Percentiles rank a stretch among this genome's conserved stretches.
Conservation (phyloP, 1,139 yeast species). For the Yamadazyma spencermartinsiae region DNA sequence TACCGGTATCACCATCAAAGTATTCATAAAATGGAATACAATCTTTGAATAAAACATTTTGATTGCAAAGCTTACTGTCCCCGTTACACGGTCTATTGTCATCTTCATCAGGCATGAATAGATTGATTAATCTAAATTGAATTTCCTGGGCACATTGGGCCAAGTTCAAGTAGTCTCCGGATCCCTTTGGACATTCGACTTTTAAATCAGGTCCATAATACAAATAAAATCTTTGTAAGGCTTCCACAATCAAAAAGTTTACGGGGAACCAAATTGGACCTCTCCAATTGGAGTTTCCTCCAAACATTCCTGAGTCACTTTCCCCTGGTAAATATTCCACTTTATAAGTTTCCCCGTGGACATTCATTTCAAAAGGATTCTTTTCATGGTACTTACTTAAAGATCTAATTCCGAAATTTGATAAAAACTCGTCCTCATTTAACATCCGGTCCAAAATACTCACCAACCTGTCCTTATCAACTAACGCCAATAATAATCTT, state of each 20-base stretch:
- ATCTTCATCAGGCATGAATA: slow-evolving; percentile 71
- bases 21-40: slow-evolving; percentile 83
- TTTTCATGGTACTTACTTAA: slow-evolving; percentile 85
- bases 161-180: slow-evolving; percentile 76
- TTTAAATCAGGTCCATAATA: slow-evolving; percentile 87
- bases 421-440: slow-evolving; percentile 85
- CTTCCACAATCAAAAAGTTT: slow-evolving; percentile 82
- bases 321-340: slow-evolving; percentile 91
- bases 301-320: slow-evolving; percentile 92
- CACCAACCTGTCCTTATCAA: slow-evolving; percentile 74
- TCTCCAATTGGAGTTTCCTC: slow-evolving; percentile 97
- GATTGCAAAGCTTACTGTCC: slow-evolving; percentile 58
- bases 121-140: slow-evolving; percentile 80
- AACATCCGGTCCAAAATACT: slow-evolving; percentile 81
- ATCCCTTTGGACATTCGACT: slow-evolving; percentile 89
- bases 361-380: slow-evolving; percentile 85
- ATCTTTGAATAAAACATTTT: slow-evolving; percentile 75
- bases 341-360: slow-evolving; percentile 70
- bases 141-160: slow-evolving; percentile 93
- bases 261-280: slow-evolving; percentile 99
- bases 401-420: slow-evolving; percentile 87
- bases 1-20: slow-evolving; percentile 93
- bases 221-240: slow-evolving; percentile 83
- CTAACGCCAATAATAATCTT: slow-evolving; percentile 77
- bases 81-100: slow-evolving; percentile 85